Conservation (phyloP, 805 yeast species). For the Lachancea dasiensis region DNA sequence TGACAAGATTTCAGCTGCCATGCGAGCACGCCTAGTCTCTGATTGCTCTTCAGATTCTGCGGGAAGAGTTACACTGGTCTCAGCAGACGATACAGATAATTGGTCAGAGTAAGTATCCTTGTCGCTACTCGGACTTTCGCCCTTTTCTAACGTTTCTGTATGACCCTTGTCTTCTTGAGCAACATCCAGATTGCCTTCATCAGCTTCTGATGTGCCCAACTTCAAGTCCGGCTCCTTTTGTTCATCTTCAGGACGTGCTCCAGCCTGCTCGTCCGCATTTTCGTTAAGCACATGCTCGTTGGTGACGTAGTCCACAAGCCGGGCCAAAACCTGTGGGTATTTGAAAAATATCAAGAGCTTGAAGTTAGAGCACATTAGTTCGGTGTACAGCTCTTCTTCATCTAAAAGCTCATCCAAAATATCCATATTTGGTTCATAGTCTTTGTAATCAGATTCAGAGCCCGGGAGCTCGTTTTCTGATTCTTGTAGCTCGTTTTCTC, state of each 20-base stretch:
- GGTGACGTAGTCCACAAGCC: constrained; percentile 62
- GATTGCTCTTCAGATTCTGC: constrained; percentile 36
- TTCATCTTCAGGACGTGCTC: neutral
- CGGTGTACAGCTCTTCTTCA: constrained; percentile 70
- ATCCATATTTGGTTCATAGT: constrained; percentile 37
- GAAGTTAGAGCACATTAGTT: constrained; percentile 63
- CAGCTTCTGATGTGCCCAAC: neutral
- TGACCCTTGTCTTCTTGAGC: neutral
- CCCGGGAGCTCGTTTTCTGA: constrained; percentile 23
- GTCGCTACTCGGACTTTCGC: constrained; percentile 15
- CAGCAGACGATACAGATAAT: constrained; percentile 28
- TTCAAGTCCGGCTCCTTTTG: neutral
- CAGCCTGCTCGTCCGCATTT: constrained; percentile 16
- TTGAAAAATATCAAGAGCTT: constrained; percentile 73
- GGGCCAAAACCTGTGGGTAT: constrained; percentile 66
- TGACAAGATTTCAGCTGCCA: constrained; percentile 83
- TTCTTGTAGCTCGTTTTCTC: constrained; percentile 16
- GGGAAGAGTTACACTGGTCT: constrained; percentile 25
- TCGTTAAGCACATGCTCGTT: constrained; percentile 33
- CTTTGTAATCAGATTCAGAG: constrained; percentile 31
- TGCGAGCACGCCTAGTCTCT: constrained; percentile 45
- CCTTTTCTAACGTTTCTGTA: constrained; percentile 8
- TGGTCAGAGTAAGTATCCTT: constrained; percentile 17
- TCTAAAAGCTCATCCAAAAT: constrained; percentile 58
- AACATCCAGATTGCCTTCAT: constrained; percentile 6